A percentile compares a stretch with the other conserved stretches of the same genome.
Conservation (phyloP, 768 basidiomycete genomes). For the Phlebiopsis gigantea region DNA sequence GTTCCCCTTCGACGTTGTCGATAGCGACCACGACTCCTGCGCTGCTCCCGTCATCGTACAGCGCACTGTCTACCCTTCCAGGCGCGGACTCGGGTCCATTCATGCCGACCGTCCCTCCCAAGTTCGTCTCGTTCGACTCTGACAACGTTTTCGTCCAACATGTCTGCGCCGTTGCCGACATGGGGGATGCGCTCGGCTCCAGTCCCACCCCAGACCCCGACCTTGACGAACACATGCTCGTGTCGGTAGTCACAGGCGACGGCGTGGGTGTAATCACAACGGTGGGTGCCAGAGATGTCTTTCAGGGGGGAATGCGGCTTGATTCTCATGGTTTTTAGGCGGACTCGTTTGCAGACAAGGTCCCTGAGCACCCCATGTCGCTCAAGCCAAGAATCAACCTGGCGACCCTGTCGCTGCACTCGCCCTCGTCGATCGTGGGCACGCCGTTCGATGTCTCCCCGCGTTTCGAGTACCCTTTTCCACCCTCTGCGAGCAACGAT, state of each 20-base stretch:
- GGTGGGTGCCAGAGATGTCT: conserved; percentile 9
- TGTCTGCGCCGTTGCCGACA: conserved; percentile 5
- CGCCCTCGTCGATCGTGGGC: conserved; percentile 27
- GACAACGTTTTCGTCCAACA: conserved; percentile 3
- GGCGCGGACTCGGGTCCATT: background rate
- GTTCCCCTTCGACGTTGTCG: background rate
- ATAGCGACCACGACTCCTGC: background rate
- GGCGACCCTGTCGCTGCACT: conserved; percentile 22
- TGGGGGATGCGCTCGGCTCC: conserved; percentile 7
- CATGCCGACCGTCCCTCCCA: conserved; percentile 24
- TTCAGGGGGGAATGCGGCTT: background rate
- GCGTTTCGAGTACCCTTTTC: conserved; percentile 31
- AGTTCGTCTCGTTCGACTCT: conserved; percentile 10
- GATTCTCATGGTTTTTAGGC: background rate
- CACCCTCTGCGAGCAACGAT: conserved; percentile 1
- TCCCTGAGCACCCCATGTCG: background rate
- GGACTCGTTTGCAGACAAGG: background rate
- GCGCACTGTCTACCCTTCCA: conserved; percentile 1
- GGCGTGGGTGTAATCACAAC: conserved; percentile 15
- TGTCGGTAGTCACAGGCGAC: conserved; percentile 18
- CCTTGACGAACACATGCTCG: conserved; percentile 21
- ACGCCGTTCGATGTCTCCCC: conserved; percentile 28
- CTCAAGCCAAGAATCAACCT: conserved; percentile 20
- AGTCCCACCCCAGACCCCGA: conserved; percentile 27
- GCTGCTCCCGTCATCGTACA: background rate